A percentile compares a stretch with the other conserved stretches of the same genome.
phyloP scores from a whole-genome alignment of 768 basidiomycete species.

The Termitomyces sp. region DNA sequence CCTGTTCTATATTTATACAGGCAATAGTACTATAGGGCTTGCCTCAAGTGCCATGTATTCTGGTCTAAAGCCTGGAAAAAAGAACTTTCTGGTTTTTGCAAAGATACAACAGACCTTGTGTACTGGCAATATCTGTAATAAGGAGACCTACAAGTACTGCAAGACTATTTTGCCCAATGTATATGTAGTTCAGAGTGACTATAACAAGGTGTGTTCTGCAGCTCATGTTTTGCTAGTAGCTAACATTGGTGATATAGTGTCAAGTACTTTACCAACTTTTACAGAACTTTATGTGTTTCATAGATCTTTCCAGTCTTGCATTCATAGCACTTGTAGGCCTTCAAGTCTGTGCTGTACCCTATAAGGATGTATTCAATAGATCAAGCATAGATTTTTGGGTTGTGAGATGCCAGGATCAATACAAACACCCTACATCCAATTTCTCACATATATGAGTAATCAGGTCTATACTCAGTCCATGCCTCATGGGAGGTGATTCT shows the following conservation, averaged over 20 bases:
- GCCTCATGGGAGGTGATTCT: too few species aligned
- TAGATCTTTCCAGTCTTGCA: too few species aligned
- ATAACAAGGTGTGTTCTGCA: constrained; percentile 70
- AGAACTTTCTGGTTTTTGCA: constrained; percentile 91
- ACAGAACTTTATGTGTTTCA: too few species aligned
- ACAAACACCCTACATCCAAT: too few species aligned
- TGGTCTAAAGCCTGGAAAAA: constrained; percentile 87
- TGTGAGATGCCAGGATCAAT: too few species aligned
- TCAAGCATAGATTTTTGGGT: too few species aligned
- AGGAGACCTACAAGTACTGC: constrained; percentile 95
- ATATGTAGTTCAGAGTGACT: constrained; percentile 88
- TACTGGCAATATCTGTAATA: constrained; percentile 96
- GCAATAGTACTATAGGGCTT: constrained; percentile 96
- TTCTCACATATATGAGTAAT: too few species aligned
- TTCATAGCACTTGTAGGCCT: too few species aligned
- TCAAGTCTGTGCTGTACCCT: too few species aligned
- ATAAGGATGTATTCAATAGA: too few species aligned
- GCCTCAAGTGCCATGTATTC: constrained; percentile 99
- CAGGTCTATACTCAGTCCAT: too few species aligned
- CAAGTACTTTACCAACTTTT: constrained; percentile 82
- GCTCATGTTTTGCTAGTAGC: background rate
- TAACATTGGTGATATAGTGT: background rate
- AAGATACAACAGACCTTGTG: constrained; percentile 98
- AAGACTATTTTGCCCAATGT: constrained; percentile 92
- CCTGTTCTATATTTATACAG: constrained; percentile 95